Evolutionary conservation across 257 asterid genomes (phyloP), one percentile per base, ranked within the genome.

Genomic region (Solanum rostratum): DNA sequence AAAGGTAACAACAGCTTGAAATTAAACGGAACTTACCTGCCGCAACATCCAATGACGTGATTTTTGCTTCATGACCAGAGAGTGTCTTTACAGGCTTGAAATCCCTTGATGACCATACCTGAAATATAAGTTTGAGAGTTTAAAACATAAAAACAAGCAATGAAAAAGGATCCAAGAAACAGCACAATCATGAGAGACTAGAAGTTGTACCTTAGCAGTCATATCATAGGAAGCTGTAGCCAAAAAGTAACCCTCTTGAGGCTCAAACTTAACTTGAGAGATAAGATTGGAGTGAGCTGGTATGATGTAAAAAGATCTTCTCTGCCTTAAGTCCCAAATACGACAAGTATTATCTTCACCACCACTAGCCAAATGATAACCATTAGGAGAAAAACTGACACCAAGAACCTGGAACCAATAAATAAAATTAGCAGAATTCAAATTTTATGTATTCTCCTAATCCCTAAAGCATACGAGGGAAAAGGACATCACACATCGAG

Each of bases 261-360:
- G 97, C 90, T 95, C 99, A 85, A 91, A 95, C 83, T 97, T 97
- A 89, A 97, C 98, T 90, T 93, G 98, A 71, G 98, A 97, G 78
- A 95, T 85, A 81, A 97, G 96, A 89, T 92, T 95, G 76, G 98
- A 88, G 86, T 95, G 98, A 84, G 99, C 99, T 76, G 98, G 99
- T 84, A 97, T 95, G 85, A 84, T 84, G 88, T 94, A 95, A 84
- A 92, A 71, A 11, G 88, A 93, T 89, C 90, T 97, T 85, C 92
- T 91, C 96, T 91, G 94, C 92, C 98, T 91, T 81, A 95, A 88
- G 87, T 97, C 98, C 98, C 98, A 97, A 80, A 97, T 90, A 69
- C 98, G 88, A 91, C 99, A 97, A 82, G 97, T 92, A 90, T 97
- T 95, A 87, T 97, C 99, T 92, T 97, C 98, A 10, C 98, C 98